phyloP scores from a whole-genome alignment of 176 grass and related monocot genomes.

The Musa beccarii region DNA sequence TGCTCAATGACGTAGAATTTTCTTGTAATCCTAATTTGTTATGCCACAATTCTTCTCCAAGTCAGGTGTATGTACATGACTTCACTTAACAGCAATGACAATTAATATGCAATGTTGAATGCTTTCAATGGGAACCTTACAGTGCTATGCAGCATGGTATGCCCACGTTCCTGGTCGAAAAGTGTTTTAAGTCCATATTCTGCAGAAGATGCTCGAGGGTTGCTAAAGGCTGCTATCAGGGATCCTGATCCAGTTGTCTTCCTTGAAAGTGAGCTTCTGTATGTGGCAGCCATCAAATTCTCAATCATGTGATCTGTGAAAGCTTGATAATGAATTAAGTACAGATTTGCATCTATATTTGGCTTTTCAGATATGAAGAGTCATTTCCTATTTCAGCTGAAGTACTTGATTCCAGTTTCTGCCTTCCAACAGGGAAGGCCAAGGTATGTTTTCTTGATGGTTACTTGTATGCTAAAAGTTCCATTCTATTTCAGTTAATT shows the following conservation, averaged over 20 bases:
- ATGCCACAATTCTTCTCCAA: neutral
- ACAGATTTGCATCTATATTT: neutral
- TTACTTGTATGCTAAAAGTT: neutral
- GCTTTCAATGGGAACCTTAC: neutral
- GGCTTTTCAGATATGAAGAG: constrained; percentile 73
- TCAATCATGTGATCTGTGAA: neutral
- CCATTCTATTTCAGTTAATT: neutral
- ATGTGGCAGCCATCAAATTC: constrained; percentile 6
- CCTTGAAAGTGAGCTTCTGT: constrained; percentile 91
- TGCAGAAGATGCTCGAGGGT: constrained; percentile 82
- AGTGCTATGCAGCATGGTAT: constrained; percentile 98
- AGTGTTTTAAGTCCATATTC: constrained; percentile 67
- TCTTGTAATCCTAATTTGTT: neutral
- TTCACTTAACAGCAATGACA: neutral
- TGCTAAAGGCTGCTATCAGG: constrained; percentile 89
- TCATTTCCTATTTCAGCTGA: constrained; percentile 86
- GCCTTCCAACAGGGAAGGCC: constrained; percentile 86
- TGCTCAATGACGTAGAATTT: neutral
- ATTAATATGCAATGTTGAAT: neutral
- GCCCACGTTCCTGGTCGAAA: constrained; percentile 89
- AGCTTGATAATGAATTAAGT: neutral
- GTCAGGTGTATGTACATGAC: neutral
- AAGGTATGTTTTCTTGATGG: constrained; percentile 42
- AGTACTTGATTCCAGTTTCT: constrained; percentile 95
- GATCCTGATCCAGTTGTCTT: constrained; percentile 92